Base-by-base conservation (phyloP, 768 basidiomycete genomes). In the Serendipita sp. region DNA sequence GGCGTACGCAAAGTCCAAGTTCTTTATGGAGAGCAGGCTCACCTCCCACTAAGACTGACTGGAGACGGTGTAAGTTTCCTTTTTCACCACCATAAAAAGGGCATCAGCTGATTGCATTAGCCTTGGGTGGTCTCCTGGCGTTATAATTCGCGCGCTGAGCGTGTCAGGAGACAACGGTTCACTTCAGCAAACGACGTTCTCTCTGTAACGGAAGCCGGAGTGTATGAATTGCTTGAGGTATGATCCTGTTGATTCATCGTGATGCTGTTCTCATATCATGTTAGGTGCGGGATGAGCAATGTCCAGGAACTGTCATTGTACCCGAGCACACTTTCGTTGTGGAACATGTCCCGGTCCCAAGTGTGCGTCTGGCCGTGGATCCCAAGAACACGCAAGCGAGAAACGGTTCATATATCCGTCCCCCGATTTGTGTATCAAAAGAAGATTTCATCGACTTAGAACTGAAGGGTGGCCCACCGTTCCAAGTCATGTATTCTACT, bases 401-500 rank as follows among this genome's bases (percentile, higher is more conserved):
- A 63, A 91, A 90, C 70, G 81, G 83, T 34, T 88, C 89, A 1
- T 77, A 87, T 64, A 82, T 90, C 26, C 79, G 93, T 42, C 77
- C 79, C 22, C 78, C 88, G 2, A 81, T 93, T 31, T 97, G 93
- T 69, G 87, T 90, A 71, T 89, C 86, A n/a, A 75, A 78, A 31
- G 80, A 81, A 64, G 87, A 85, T 64, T 82, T 90, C 68, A 87
- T 92, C 60, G 89, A 91, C 65, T 76, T 97, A n/a, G 84, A 86
- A 20, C 75, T 97, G 50, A 80, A 78, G 88, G 93, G 93, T 60
- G 83, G 84, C 22, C 84, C 90, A n/a, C 93, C 93, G 0, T 97
- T 94, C 80, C 86, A 95, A 70, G 84, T 95, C 65, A 85, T 82
- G 79, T 96, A 94, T 72, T 88, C 90, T 66, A 82, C 91, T 61